Percentiles rank a stretch among this genome's conserved stretches.
These are phyloP conservation scores for Dioscorea dumetorum DNA, from an alignment of 106 monocot species.

Conservation along the genomic window DNA sequence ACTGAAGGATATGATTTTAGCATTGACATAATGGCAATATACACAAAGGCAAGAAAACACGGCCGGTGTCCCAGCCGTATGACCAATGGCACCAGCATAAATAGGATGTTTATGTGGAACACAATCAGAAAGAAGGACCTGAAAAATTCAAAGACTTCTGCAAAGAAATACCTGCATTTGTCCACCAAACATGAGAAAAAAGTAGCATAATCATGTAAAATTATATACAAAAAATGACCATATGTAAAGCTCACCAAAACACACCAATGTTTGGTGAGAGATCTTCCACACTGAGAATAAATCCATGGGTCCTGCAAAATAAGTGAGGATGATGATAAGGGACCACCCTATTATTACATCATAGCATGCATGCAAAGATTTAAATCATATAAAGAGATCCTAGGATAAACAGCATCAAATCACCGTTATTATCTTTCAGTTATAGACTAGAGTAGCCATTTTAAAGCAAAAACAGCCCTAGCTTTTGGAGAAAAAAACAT, in stretches of 20 bases:
- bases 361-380: too few relatives aligned
- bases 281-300: conserved; percentile 88
- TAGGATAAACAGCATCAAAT: too few relatives aligned
- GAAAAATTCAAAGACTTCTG: conserved; percentile 84
- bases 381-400: too few relatives aligned
- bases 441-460: too few relatives aligned
- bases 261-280: conserved; percentile 86
- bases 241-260: conserved; percentile 35
- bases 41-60: conserved; percentile 67
- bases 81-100: conserved; percentile 56
- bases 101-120: conserved; percentile 74
- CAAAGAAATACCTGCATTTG: conserved; percentile 77
- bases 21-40: conserved; percentile 41
- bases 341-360: too few relatives aligned
- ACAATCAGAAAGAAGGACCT: conserved; percentile 66
- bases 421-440: too few relatives aligned
- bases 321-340: neutral
- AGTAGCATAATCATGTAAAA: neutral
- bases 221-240: neutral
- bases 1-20: conserved; percentile 74
- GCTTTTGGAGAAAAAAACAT: too few relatives aligned
- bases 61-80: conserved; percentile 58
- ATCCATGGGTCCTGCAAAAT: conserved; percentile 71
- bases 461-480: too few relatives aligned
- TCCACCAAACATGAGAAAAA: conserved; percentile 1